phyloP scores from a whole-genome alignment of 495 filamentous ascomycete species.

The Talaromyces wortmannii region DNA sequence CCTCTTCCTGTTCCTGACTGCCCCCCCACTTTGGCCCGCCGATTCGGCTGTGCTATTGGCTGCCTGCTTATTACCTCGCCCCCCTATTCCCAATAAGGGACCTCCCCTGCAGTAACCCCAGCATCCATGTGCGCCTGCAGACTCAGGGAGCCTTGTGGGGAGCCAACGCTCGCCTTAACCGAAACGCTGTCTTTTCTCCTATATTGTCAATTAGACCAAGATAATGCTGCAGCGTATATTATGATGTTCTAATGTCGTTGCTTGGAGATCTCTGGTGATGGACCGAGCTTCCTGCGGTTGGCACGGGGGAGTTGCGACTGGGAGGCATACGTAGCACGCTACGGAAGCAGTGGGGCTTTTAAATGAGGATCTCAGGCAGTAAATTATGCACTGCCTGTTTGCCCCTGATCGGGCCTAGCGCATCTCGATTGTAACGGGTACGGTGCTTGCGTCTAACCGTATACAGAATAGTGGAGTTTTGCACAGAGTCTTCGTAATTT shows the following conservation, averaged over 20 bases:
- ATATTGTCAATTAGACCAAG: no score
- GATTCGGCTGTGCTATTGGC: not conserved
- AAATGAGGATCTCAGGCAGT: not conserved
- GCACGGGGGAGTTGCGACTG: not conserved
- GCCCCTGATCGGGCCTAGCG: not conserved
- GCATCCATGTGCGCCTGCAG: not conserved
- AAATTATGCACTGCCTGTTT: no score
- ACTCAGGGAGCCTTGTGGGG: not conserved
- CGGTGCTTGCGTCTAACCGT: not conserved
- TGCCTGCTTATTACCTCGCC: not conserved
- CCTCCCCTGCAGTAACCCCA: not conserved
- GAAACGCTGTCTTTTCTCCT: no score
- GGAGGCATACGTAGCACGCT: not conserved
- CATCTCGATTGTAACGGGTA: not conserved
- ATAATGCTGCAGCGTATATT: no score
- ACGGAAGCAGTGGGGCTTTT: not conserved
- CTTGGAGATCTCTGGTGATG: not conserved
- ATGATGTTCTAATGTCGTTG: no score
- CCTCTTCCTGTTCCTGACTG: conserved; percentile 24
- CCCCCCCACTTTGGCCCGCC: conserved; percentile 8
- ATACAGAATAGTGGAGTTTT: no score
- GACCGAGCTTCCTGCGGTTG: not conserved
- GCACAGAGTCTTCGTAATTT: no score
- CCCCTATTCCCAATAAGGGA: conserved; percentile 5
- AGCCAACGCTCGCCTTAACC: no score